These are phyloP conservation scores for Adenanthera pavonina DNA, from an alignment of 306 rosid genomes.

Conservation along the genomic window DNA sequence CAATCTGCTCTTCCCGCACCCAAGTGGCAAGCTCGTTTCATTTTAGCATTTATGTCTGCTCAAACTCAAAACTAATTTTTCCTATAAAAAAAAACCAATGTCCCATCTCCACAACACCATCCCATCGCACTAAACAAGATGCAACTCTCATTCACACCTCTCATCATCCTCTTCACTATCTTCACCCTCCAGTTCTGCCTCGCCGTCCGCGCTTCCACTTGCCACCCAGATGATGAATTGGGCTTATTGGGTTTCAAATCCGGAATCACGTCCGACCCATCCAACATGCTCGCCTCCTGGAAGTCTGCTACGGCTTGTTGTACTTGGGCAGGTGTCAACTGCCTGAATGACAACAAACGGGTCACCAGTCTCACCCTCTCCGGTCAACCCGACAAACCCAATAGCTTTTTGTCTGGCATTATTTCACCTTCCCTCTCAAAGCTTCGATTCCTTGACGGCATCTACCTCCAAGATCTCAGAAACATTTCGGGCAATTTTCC, in stretches of 20 bases:
- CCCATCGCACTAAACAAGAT: not conserved
- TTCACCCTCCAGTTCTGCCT: constrained; percentile 20
- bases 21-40: not conserved
- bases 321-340: constrained; percentile 61
- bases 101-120: not conserved
- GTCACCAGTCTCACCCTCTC: constrained; percentile 44
- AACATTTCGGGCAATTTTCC: constrained; percentile 77
- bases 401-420: constrained; percentile 52
- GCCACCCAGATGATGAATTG: constrained; percentile 63
- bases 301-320: constrained; percentile 69
- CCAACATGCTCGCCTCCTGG: constrained; percentile 66
- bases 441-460: constrained; percentile 51
- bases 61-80: not conserved
- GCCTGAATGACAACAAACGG: constrained; percentile 50
- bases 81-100: not conserved
- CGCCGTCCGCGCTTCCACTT: constrained; percentile 51
- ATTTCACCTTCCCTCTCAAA: constrained; percentile 71
- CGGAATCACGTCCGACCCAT: constrained; percentile 76
- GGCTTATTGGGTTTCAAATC: constrained; percentile 79
- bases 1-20: not conserved
- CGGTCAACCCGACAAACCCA: constrained; percentile 52
- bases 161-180: constrained; percentile 31
- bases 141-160: not conserved
- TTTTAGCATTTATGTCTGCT: not conserved
- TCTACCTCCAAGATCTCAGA: constrained; percentile 62